Evolutionary conservation across 495 filamentous ascomycete species (phyloP), one percentile per base, ranked within the genome.

Genomic region (Aspergillus ostianus): DNA sequence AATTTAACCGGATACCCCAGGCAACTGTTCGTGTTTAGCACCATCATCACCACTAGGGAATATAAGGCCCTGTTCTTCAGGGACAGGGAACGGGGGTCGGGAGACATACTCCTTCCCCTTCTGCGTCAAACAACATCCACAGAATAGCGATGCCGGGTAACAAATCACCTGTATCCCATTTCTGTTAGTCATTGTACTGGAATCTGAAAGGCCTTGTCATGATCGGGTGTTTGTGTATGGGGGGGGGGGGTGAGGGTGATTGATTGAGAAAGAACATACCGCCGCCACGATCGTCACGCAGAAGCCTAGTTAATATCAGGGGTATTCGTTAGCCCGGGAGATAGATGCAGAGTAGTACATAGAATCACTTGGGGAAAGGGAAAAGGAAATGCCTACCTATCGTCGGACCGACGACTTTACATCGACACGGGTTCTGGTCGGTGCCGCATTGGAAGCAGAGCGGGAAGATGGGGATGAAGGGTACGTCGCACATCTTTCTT

Each of bases 391-490:
- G 65, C 67, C 51, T 73, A 76, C 82, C 83, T 21, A 86, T 57
- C 2, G 83, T 85, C 23, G 84, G 84, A 10, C 84, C 83, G 23
- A 87, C 79, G 15, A 87, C 79, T 60, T 86, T 86, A 70, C 82
- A 85, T 53, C 78, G 82, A 56, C 84, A 86, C 1, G 84, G 84
- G 60, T 87, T 87, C 67, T 85, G 82, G 57, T 82, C 80, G 2
- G 80, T 83, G 44, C 80, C 80, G 64, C 80, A 82, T 67, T 83
- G 80, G 67, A 83, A 79, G 62, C 80, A 83, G 62, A 83, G 73
- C 2, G 80, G 80, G 57, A 82, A 74, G 66, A 77, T 67, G 19
- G 72, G 71, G 53, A 75, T 53, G 63, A 77, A 75, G 17, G 74
- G 75, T 19, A 73, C 18, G 57, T 70, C 74, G 51, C 70, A 72